Conservation (phyloP, 345 rosid species). For the Balakata baccata region DNA sequence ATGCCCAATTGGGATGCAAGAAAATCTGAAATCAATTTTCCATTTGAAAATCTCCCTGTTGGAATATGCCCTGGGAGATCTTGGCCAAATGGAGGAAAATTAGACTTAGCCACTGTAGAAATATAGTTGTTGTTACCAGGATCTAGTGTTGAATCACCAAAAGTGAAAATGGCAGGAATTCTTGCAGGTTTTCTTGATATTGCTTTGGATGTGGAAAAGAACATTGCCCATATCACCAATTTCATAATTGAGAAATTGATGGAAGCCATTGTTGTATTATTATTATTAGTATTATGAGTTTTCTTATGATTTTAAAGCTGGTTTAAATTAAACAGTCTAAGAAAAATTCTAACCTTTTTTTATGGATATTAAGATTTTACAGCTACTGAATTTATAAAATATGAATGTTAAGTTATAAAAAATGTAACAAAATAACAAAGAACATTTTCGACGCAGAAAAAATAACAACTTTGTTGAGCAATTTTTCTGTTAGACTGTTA, state of each 20-base stretch:
- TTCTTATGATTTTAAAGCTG: background rate
- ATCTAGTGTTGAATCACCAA: conserved; percentile 44
- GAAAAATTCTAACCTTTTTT: too few species aligned
- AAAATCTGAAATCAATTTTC: conserved; percentile 46
- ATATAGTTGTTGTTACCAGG: conserved; percentile 44
- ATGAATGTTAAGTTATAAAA: too few species aligned
- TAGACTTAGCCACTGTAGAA: conserved; percentile 18
- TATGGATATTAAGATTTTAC: too few species aligned
- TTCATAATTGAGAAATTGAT: background rate
- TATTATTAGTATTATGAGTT: background rate
- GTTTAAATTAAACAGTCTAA: too few species aligned
- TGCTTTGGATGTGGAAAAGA: background rate
- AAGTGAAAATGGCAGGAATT: conserved; percentile 29
- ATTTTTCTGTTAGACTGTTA: too few species aligned
- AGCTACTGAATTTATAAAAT: too few species aligned
- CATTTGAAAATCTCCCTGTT: conserved; percentile 52
- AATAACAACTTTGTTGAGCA: too few species aligned
- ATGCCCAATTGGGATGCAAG: conserved; percentile 34
- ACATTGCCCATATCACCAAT: background rate
- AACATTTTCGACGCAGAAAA: too few species aligned
- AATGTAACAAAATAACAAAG: too few species aligned
- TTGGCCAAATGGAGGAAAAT: conserved; percentile 43
- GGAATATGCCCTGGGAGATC: conserved; percentile 29
- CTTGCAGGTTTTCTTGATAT: background rate
- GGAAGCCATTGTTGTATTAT: background rate